Conservation (phyloP, 768 basidiomycete species). For the Hemileccinum impolitum region DNA sequence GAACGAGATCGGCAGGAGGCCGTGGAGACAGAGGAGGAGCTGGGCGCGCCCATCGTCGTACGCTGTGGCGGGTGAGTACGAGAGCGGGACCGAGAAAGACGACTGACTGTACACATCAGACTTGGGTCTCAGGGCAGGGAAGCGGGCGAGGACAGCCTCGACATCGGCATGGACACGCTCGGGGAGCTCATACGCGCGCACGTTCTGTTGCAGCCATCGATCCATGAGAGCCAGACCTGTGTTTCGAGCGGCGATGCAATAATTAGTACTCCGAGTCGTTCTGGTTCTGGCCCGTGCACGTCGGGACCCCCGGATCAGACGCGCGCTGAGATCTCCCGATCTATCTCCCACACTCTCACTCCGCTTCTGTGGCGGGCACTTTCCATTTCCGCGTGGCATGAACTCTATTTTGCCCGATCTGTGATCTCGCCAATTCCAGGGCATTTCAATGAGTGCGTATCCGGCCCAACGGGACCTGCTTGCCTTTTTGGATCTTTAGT, state of each 20-base stretch:
- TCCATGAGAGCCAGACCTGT: constrained; percentile 18
- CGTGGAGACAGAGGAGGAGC: constrained; percentile 86
- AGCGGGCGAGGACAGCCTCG: constrained; percentile 52
- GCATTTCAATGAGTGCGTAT: constrained; percentile 30
- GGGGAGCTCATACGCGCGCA: constrained; percentile 49
- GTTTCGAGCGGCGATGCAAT: constrained; percentile 10
- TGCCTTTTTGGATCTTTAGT: constrained; percentile 49
- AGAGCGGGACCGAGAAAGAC: not conserved
- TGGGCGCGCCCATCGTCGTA: constrained; percentile 95
- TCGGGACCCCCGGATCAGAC: constrained; percentile 12
- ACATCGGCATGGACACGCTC: constrained; percentile 64
- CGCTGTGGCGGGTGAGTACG: constrained; percentile 41
- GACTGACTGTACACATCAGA: constrained; percentile 73
- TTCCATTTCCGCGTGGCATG: constrained; percentile 43
- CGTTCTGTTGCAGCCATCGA: constrained; percentile 66
- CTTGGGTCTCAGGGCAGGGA: constrained; percentile 65
- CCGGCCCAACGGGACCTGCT: constrained; percentile 23
- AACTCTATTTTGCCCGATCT: constrained; percentile 28
- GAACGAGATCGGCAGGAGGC: constrained; percentile 85
- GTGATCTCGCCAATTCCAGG: constrained; percentile 28
- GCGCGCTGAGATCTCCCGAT: constrained; percentile 24
- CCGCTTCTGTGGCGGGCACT: constrained; percentile 45
- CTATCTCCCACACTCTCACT: constrained; percentile 30
- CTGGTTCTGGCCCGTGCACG: constrained; percentile 16
- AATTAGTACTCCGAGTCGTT: not conserved